These are phyloP conservation scores for Tagetes patula DNA, from an alignment of 129 eudicot genomes.

Conservation along the genomic window DNA sequence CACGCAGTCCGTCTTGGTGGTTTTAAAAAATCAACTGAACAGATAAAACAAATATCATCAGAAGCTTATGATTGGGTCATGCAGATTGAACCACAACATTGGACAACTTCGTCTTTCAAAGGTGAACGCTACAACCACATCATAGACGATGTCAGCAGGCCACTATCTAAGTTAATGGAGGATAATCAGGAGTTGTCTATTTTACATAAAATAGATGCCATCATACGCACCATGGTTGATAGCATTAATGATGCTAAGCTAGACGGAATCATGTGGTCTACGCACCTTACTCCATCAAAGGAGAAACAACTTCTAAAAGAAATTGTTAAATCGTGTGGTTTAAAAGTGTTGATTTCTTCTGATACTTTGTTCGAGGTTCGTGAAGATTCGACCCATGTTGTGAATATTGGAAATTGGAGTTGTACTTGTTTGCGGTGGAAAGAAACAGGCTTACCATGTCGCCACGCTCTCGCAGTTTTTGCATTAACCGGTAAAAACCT, in stretches of 20 bases:
- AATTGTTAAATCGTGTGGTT: slow-evolving; percentile 37
- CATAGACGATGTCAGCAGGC: slow-evolving; percentile 49
- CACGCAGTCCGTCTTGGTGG: slow-evolving; percentile 47
- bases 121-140: slow-evolving; percentile 69
- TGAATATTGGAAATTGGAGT: slow-evolving; percentile 52
- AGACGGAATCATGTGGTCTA: slow-evolving; percentile 50
- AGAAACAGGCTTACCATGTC: slow-evolving; percentile 58
- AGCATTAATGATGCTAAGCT: slow-evolving; percentile 28
- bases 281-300: slow-evolving; percentile 53
- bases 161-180: slow-evolving; percentile 50
- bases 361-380: slow-evolving; percentile 74
- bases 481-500: slow-evolving; percentile 32
- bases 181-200: slow-evolving; percentile 48
- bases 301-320: slow-evolving; percentile 52
- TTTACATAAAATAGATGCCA: slow-evolving; percentile 62
- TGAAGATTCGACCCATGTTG: slow-evolving; percentile 67
- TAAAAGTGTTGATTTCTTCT: slow-evolving; percentile 66
- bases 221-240: slow-evolving; percentile 42
- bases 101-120: slow-evolving; percentile 54
- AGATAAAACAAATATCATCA: slow-evolving; percentile 56
- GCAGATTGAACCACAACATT: slow-evolving; percentile 66
- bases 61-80: slow-evolving; percentile 71
- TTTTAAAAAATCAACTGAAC: slow-evolving; percentile 53
- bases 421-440: slow-evolving; percentile 75
- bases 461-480: slow-evolving; percentile 51